A percentile compares a stretch with the other conserved stretches of the same genome.
phyloP scores from a whole-genome alignment of 495 filamentous ascomycete genomes.

The Penicillium paxilli region DNA sequence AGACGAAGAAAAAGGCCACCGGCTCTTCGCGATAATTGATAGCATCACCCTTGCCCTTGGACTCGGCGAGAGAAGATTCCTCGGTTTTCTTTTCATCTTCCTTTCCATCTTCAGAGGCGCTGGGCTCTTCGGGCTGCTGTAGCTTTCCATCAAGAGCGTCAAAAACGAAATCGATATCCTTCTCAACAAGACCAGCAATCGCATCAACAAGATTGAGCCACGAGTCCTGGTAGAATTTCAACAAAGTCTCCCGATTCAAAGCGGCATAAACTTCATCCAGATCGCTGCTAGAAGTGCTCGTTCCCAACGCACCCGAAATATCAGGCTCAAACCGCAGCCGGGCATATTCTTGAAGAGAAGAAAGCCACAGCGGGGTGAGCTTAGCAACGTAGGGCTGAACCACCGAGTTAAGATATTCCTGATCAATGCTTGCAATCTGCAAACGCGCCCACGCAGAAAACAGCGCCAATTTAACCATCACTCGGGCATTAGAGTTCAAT shows the following conservation, averaged over 20 bases:
- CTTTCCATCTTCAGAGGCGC: conserved; percentile 32
- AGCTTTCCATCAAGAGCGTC: conserved; percentile 88
- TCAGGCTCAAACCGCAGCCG: conserved; percentile 94
- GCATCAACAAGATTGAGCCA: conserved; percentile 97
- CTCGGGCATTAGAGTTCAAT: conserved; percentile 91
- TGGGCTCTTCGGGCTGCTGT: conserved; percentile 21
- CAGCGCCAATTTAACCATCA: conserved; percentile 97
- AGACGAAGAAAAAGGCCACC: conserved; percentile 97
- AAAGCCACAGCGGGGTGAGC: conserved; percentile 89
- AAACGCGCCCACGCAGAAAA: conserved; percentile 99
- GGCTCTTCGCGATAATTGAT: conserved; percentile 99
- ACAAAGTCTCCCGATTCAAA: conserved; percentile 86
- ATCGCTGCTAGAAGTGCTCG: conserved; percentile 66
- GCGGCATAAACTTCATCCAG: conserved; percentile 91
- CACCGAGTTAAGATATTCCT: conserved; percentile 84
- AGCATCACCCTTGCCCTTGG: conserved; percentile 60
- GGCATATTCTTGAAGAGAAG: conserved; percentile 91
- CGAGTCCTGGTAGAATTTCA: conserved; percentile 95
- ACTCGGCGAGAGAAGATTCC: conserved; percentile 27
- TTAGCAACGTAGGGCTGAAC: conserved; percentile 87
- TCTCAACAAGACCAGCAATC: conserved; percentile 95
- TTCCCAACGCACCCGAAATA: conserved; percentile 82
- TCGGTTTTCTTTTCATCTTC: conserved; percentile 50
- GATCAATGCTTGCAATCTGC: conserved; percentile 92
- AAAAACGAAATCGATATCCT: conserved; percentile 96